Conservation (phyloP, 2,329 filamentous ascomycete species). For the Beauveria bassiana region DNA sequence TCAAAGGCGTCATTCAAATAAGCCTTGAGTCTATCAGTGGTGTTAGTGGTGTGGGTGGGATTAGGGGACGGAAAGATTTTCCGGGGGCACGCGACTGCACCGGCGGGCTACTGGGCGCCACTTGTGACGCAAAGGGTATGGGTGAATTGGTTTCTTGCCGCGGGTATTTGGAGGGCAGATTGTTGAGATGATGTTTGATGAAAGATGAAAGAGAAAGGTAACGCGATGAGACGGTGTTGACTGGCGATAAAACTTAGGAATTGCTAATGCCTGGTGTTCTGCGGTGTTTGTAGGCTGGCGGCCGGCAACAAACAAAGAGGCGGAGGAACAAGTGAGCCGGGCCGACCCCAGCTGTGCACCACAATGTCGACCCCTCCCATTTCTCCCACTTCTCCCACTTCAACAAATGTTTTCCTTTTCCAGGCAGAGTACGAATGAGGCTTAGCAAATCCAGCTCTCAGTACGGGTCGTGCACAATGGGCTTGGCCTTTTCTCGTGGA, state of each 20-base stretch:
- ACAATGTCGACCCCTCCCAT: neutral
- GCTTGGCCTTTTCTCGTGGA: neutral
- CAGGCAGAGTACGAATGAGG: neutral
- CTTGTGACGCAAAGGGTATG: neutral
- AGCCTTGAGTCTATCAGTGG: neutral
- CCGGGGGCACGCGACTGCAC: neutral
- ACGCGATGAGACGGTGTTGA: too few species aligned
- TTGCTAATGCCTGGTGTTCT: neutral
- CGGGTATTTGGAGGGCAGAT: neutral
- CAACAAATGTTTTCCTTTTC: neutral
- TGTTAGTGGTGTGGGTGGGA: neutral
- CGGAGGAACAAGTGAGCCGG: neutral
- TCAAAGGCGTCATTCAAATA: slow-evolving; percentile 3
- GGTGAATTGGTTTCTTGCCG: neutral
- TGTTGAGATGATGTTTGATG: neutral
- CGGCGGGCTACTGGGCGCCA: neutral
- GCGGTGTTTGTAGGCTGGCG: neutral
- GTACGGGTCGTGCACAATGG: neutral
- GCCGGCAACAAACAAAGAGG: neutral
- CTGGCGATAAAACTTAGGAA: neutral
- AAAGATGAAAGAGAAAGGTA: neutral
- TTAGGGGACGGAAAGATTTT: neutral
- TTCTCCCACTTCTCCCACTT: too few species aligned
- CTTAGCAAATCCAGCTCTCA: neutral
- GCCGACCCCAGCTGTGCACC: neutral